Evolutionary conservation across 179 eudicot species (phyloP), one percentile per base, ranked within the genome.

Genomic region (Nepenthes alata): DNA sequence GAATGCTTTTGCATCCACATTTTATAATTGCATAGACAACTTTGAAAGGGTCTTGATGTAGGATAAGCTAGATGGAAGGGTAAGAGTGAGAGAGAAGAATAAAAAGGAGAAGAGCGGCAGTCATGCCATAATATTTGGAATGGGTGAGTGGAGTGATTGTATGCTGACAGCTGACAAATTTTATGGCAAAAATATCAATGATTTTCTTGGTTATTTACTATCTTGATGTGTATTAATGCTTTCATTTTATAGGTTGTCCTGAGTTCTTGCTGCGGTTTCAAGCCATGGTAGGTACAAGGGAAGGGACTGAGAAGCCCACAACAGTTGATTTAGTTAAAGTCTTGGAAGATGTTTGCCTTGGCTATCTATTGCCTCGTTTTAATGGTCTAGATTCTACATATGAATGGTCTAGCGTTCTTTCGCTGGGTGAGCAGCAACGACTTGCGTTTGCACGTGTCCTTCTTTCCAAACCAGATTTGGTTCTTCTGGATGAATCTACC

Each of bases 401-500:
- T 51, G 98, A 91, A 64, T 91, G 98, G 98, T 86, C 98, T 47
- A 89, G 96, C 69, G 85, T 89, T 75, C 95, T 91, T 61, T 91
- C 96, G 52, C 75, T 91, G 52, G 98, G 98, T 58, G 98, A 91
- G 84, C 98, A 91, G 72, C 98, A 91, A 64, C 89, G 98, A 15
- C 95, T 91, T 61, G 98, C 98, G 59, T 91, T 89, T 84, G 98
- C 95, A 9, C 89, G 98, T 44, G 77, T 91, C 64, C 76, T 91
- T 76, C 91, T 91, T 58, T 81, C 96, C 35, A 85, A 82, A 67
- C 98, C 95, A 52, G 64, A 63, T 67, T 74, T 86, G 80, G 95
- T 80, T 78, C 82, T 91, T 34, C 67, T 91, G 73, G 98, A 91
- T 71, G 98, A 91, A 81, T 83, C 98, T 15, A 91, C 98, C 67